A percentile compares a stretch with the other conserved stretches of the same genome.
phyloP scores from a whole-genome alignment of 306 rosid genomes.

The Inga oerstediana region DNA sequence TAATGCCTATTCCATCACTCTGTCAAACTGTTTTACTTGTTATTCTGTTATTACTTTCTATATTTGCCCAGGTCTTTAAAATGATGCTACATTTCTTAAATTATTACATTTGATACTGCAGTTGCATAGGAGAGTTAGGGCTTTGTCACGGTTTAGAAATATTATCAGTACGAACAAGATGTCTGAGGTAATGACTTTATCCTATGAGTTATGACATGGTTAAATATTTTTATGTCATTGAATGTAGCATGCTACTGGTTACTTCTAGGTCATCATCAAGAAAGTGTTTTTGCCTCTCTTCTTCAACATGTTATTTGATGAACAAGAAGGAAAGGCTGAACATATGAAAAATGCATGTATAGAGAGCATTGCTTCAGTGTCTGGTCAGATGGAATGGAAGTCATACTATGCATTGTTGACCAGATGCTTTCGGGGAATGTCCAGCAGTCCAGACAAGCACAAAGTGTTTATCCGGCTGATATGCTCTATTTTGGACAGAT shows the following conservation, averaged over 20 bases:
- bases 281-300: conserved; percentile 77
- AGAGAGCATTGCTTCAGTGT: conserved; percentile 82
- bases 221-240: conserved; percentile 29
- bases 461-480: conserved; percentile 66
- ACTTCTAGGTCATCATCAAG: conserved; percentile 63
- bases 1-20: neutral
- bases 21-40: conserved; percentile 15
- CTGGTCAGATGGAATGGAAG: conserved; percentile 85
- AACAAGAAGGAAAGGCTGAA: conserved; percentile 68
- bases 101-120: conserved; percentile 43
- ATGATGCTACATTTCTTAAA: neutral
- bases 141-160: conserved; percentile 69
- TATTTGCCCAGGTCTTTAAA: conserved; percentile 23
- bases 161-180: conserved; percentile 49
- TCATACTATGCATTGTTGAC: conserved; percentile 71
- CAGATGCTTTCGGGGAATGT: conserved; percentile 73
- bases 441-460: conserved; percentile 63
- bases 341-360: conserved; percentile 81
- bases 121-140: conserved; percentile 87
- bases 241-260: conserved; percentile 29
- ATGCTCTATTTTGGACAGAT: conserved; percentile 81
- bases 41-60: conserved; percentile 10
- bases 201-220: neutral
- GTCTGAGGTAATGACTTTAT: conserved; percentile 64
- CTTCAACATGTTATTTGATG: conserved; percentile 80